phyloP scores from a whole-genome alignment of 169 alveolate species.

The Babesia bovis region DNA sequence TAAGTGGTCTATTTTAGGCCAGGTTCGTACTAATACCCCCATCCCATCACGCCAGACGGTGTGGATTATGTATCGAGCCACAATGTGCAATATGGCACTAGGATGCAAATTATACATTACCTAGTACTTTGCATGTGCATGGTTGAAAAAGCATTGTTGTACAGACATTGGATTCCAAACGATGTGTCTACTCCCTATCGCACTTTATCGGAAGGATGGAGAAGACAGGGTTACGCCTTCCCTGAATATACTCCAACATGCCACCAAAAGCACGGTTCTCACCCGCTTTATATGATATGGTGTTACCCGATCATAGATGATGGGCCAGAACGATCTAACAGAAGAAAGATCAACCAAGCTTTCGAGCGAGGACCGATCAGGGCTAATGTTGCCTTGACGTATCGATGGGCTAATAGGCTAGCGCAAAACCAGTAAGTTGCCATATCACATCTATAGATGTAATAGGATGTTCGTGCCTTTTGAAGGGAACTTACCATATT shows the following conservation, averaged over 20 bases:
- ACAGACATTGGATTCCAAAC: slow-evolving; percentile 2
- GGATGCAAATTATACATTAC: neutral
- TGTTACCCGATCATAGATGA: slow-evolving; percentile 72
- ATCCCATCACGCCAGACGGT: slow-evolving; percentile 1
- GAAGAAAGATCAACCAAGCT: slow-evolving; percentile 63
- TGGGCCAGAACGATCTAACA: slow-evolving; percentile 50
- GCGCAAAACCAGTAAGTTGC: slow-evolving; percentile 68
- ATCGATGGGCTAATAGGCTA: slow-evolving; percentile 67
- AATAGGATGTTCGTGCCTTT: slow-evolving; percentile 48
- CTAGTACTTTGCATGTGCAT: neutral
- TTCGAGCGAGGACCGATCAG: slow-evolving; percentile 67
- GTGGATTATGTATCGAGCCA: neutral
- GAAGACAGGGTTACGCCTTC: neutral
- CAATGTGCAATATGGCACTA: neutral
- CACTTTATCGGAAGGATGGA: neutral
- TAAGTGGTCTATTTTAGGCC: too few species aligned
- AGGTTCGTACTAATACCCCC: slow-evolving; percentile 27
- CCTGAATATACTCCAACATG: neutral
- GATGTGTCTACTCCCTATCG: neutral
- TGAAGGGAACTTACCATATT: slow-evolving; percentile 30
- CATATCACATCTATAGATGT: too few species aligned
- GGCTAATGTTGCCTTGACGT: slow-evolving; percentile 55
- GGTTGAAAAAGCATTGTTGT: neutral
- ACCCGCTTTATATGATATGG: slow-evolving; percentile 59
- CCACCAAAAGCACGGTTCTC: neutral